These are phyloP conservation scores for Mortierella hygrophila DNA, from an alignment of 192 early-diverging fungal species.

Conservation along the genomic window DNA sequence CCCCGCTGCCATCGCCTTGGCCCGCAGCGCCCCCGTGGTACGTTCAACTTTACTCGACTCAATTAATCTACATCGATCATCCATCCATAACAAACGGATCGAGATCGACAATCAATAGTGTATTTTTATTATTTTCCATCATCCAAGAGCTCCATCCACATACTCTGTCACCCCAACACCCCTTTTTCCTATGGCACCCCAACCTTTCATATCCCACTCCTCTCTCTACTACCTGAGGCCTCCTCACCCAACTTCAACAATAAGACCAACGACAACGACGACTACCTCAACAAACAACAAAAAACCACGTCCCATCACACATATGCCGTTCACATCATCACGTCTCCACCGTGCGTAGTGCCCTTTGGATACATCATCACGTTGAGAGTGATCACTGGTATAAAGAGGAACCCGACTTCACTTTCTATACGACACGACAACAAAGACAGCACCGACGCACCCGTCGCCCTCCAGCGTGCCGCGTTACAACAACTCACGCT, in stretches of 20 bases:
- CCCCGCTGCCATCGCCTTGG: conserved; percentile 59
- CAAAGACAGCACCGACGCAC: neutral
- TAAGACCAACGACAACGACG: neutral
- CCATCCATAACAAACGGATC: neutral
- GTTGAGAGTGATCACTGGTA: neutral
- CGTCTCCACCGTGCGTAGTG: neutral
- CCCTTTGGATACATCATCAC: neutral
- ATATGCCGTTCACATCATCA: neutral
- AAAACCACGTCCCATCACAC: neutral
- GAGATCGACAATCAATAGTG: neutral
- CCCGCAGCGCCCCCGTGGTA: conserved; percentile 64
- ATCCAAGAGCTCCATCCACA: neutral
- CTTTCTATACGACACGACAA: neutral
- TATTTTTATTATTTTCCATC: neutral
- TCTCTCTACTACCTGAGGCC: neutral
- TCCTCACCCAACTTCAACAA: neutral
- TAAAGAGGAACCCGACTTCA: neutral
- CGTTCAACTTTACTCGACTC: conserved; percentile 32
- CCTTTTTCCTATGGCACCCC: neutral
- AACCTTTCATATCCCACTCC: neutral
- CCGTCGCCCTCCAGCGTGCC: neutral
- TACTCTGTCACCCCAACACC: neutral
- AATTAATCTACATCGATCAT: neutral
- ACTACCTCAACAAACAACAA: neutral
- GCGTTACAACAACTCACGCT: neutral